These are phyloP conservation scores for Citrullus colocynthis DNA, from an alignment of 306 rosid genomes.

Conservation along the genomic window DNA sequence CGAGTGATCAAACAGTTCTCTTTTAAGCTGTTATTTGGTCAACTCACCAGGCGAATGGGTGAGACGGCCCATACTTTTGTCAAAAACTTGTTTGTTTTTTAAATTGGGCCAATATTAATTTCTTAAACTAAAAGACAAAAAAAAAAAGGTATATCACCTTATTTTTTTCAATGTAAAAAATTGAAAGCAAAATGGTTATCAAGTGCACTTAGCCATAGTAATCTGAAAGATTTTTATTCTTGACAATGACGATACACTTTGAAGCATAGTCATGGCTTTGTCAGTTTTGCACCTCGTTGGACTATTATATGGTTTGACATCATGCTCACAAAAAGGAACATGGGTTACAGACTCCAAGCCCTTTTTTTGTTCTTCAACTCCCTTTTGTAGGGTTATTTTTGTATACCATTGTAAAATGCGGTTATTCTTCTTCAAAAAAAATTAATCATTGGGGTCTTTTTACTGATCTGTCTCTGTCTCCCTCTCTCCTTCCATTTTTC, in stretches of 20 bases:
- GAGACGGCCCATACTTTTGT: background rate
- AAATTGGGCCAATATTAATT: background rate
- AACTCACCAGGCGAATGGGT: background rate
- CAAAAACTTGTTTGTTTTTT: background rate
- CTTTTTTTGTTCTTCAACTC: no score
- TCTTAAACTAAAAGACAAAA: background rate
- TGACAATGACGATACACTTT: background rate
- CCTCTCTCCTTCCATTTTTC: slow-evolving; percentile 3
- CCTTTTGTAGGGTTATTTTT: no score
- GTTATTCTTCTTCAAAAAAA: no score
- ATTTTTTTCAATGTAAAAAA: background rate
- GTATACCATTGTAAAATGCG: no score
- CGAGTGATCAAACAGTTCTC: background rate
- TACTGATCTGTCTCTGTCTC: background rate
- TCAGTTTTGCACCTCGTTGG: background rate
- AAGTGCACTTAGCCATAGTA: background rate
- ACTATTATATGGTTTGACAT: background rate
- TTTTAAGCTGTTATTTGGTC: background rate
- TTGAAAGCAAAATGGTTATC: background rate
- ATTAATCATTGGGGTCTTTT: background rate
- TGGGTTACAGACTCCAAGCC: background rate
- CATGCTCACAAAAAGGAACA: background rate
- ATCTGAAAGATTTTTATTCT: background rate
- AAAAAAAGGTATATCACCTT: background rate
- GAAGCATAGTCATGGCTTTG: slow-evolving; percentile 13